These are phyloP conservation scores for Metarhizium brunneum DNA, from an alignment of 2,329 filamentous ascomycete genomes.

Conservation along the genomic window DNA sequence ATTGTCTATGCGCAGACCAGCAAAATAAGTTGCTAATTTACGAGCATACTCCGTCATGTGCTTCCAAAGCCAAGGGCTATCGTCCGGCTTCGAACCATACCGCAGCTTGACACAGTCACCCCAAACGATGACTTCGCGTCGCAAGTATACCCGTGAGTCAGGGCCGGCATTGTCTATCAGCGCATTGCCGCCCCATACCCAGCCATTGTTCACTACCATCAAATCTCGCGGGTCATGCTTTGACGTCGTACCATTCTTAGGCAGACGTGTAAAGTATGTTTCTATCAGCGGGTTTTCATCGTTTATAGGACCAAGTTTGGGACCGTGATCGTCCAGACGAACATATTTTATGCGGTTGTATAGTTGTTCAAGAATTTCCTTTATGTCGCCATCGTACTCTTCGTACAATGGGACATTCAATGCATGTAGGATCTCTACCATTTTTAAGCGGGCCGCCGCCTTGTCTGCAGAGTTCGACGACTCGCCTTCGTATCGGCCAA, in stretches of 20 bases:
- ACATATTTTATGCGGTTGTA: constrained; percentile 94
- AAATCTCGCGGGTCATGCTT: constrained; percentile 69
- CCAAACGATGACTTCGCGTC: constrained; percentile 95
- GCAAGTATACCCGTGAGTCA: constrained; percentile 83
- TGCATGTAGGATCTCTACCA: constrained; percentile 63
- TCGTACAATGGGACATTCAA: constrained; percentile 83
- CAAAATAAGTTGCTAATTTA: constrained; percentile 89
- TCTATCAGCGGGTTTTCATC: constrained; percentile 76
- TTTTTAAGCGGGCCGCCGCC: constrained; percentile 40
- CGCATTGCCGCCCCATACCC: constrained; percentile 97
- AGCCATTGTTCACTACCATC: constrained; percentile 89
- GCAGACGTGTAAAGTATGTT: constrained; percentile 87
- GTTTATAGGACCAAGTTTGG: constrained; percentile 73
- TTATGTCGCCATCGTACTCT: constrained; percentile 80
- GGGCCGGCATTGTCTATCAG: constrained; percentile 89
- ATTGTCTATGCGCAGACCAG: constrained; percentile 94
- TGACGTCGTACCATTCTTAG: constrained; percentile 66
- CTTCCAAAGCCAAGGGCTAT: constrained; percentile 91
- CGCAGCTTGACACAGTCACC: constrained; percentile 96
- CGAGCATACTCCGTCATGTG: constrained; percentile 91
- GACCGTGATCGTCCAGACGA: constrained; percentile 84
- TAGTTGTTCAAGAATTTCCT: constrained; percentile 79
- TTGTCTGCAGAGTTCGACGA: constrained; percentile 34
- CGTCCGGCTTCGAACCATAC: constrained; percentile 70
- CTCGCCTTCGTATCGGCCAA: constrained; percentile 55